Evolutionary conservation across 148 eudicot species (phyloP).

Genomic region (Rhododendron kiyosumense): DNA sequence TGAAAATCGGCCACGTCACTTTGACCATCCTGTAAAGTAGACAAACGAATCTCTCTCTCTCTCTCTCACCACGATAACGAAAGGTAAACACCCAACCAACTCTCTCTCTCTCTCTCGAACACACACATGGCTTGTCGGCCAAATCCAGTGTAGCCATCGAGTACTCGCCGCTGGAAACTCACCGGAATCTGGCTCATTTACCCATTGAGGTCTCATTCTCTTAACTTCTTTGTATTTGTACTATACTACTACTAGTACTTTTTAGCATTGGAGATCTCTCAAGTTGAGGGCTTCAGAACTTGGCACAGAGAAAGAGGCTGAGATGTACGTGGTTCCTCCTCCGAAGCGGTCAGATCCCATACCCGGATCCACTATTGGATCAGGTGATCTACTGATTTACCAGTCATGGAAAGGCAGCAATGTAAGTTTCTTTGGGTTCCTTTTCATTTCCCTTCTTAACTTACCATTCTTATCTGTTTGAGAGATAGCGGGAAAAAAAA

Average conservation of each 20-base stretch:
- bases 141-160: background rate
- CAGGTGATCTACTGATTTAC: constrained; percentile 64
- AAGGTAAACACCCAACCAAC: background rate
- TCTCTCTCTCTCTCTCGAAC: background rate
- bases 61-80: background rate
- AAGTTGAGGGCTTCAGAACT: background rate
- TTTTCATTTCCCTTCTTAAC: background rate
- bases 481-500: background rate
- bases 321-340: constrained; percentile 95
- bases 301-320: constrained; percentile 3
- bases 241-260: background rate
- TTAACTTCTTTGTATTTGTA: background rate
- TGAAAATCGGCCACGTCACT: constrained; percentile 13
- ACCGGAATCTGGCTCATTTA: background rate
- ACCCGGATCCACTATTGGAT: constrained; percentile 41
- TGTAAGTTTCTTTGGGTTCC: constrained; percentile 39
- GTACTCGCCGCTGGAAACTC: background rate
- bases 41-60: background rate
- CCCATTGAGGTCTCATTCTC: background rate
- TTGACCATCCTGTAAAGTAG: constrained; percentile 3
- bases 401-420: constrained; percentile 97
- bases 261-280: constrained; percentile 7
- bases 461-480: background rate
- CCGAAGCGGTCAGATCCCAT: constrained; percentile 72
- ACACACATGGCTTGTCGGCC: constrained; percentile 2